Evolutionary conservation across 768 basidiomycete genomes (phyloP), one percentile per base, ranked within the genome.

Genomic region (Russula vinacea): DNA sequence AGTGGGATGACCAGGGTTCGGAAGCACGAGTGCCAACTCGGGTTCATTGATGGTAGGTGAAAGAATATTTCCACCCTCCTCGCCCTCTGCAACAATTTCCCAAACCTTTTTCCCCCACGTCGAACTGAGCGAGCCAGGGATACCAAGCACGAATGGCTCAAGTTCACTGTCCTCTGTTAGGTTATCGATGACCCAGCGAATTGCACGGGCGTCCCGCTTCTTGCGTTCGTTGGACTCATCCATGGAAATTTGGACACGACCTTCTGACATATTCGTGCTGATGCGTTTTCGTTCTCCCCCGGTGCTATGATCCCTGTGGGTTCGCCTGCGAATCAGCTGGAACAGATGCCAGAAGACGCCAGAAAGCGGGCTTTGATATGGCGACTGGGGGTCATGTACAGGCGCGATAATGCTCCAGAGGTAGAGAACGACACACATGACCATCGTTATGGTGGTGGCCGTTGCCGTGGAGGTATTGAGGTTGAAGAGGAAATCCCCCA

Each of bases 401-500:
- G 65, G 65, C 26, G 65, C 60, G 19, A 66, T 50, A 32, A 62
- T 39, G 42, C 33, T 66, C 56, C 56, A 66, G 47, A 68, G n/a
- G 55, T 70, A 71, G 37, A 57, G 32, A 14, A 64, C 1, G 13
- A 52, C 54, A 13, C 63, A 68, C 22, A 52, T 17, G 33, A 47
- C 35, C 5, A 68, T 60, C 4, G 60, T 55, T 7, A 57, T 24
- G 13, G 62, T 59, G 0, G 62, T 56, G 2, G 62, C 35, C 7
- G 58, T 51, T 1, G 69, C 68, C 5, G 68, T 59, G 26, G 44
- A 22, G 2, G 19, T 35, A 47, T 70, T 68, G 52, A 70, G 69
- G 7, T 77, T 71, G 62, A 71, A 71, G 29, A 83, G 72, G 70
- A 83, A 81, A 16, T 76, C 75, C 39, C 81, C 71, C 35, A 84